Conservation (phyloP, 306 rosid species). For the Vigna nakashimae region DNA sequence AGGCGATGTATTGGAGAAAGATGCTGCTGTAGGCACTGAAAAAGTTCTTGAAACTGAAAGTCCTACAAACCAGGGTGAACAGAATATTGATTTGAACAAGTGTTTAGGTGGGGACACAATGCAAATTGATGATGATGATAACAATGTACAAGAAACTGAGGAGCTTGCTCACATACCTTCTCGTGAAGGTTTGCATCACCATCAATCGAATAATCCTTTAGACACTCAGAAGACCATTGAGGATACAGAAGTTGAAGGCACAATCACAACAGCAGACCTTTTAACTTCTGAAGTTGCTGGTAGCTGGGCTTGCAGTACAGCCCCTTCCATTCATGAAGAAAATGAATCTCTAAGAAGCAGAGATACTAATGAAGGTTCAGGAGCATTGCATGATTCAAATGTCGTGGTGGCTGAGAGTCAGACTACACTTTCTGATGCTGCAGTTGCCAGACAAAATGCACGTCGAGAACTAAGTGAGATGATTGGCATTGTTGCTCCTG, state of each 20-base stretch:
- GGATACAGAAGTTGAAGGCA: slow-evolving; percentile 69
- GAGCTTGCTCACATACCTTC: slow-evolving; percentile 55
- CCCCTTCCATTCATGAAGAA: slow-evolving; percentile 78
- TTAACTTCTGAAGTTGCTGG: slow-evolving; percentile 88
- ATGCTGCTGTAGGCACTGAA: slow-evolving; percentile 65
- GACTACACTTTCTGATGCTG: slow-evolving; percentile 53
- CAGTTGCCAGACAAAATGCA: slow-evolving; percentile 54
- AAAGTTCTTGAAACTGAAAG: slow-evolving; percentile 81
- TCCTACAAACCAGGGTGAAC: slow-evolving; percentile 59
- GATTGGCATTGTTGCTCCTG: slow-evolving; percentile 93
- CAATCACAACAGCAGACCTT: slow-evolving; percentile 79
- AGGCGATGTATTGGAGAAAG: slow-evolving; percentile 62
- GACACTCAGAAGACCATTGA: slow-evolving; percentile 59
- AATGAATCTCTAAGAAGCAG: slow-evolving; percentile 69
- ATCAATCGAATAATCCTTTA: slow-evolving; percentile 55
- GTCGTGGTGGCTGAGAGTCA: slow-evolving; percentile 70
- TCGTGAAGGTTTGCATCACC: slow-evolving; percentile 53
- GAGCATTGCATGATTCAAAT: slow-evolving; percentile 59
- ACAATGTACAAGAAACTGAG: slow-evolving; percentile 63
- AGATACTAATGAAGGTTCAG: slow-evolving; percentile 57
- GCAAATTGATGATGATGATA: slow-evolving; percentile 73
- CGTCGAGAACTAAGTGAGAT: slow-evolving; percentile 77
- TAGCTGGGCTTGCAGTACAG: slow-evolving; percentile 93
- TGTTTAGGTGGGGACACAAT: slow-evolving; percentile 68
- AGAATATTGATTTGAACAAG: slow-evolving; percentile 63